These are phyloP conservation scores for Gaillardinia entomophila DNA, from an alignment of 805 yeast genomes.

Conservation along the genomic window DNA sequence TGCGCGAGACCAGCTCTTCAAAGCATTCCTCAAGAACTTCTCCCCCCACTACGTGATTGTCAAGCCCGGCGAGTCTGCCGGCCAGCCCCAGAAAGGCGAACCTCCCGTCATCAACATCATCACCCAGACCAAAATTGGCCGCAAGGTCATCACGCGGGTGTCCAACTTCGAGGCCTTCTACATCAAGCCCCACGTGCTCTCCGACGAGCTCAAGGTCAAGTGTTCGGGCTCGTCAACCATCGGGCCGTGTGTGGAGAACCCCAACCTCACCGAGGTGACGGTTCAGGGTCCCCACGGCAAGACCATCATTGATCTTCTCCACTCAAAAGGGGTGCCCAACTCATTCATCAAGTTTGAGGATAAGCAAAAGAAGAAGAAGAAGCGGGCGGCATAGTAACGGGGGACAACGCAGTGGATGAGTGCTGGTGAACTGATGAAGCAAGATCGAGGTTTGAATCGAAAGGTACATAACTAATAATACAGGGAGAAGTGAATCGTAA, in stretches of 20 bases:
- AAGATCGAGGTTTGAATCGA: no score
- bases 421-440: no score
- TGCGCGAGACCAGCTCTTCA: constrained; percentile 41
- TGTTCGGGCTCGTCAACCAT: constrained; percentile 89
- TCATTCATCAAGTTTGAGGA: constrained; percentile 64
- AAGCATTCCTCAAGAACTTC: constrained; percentile 40
- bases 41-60: constrained; percentile 46
- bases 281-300: constrained; percentile 90
- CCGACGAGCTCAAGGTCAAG: constrained; percentile 63
- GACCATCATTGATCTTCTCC: constrained; percentile 52
- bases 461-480: background rate
- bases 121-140: constrained; percentile 74
- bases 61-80: constrained; percentile 35
- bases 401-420: no score
- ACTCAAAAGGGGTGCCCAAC: constrained; percentile 55
- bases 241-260: constrained; percentile 51
- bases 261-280: constrained; percentile 58
- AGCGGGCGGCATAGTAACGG: no score
- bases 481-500: background rate
- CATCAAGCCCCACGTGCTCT: constrained; percentile 58
- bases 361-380: constrained; percentile 52
- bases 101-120: constrained; percentile 62
- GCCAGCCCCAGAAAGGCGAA: constrained; percentile 51
- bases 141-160: constrained; percentile 73
- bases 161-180: constrained; percentile 63